Conservation (phyloP, 2,329 filamentous ascomycete genomes). For the Fusarium nisikadoi region DNA sequence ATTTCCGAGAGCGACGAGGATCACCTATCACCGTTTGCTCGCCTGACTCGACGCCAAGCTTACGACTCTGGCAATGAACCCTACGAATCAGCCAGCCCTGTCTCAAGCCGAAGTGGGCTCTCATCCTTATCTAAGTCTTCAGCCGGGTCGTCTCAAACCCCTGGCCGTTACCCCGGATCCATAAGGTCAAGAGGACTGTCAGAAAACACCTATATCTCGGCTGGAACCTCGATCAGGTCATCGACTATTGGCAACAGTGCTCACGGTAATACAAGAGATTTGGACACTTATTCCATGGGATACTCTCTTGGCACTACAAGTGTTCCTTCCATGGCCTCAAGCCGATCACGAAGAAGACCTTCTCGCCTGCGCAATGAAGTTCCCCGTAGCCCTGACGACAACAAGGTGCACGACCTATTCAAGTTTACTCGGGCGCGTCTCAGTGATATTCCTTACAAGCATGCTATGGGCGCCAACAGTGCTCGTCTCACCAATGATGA, state of each 20-base stretch:
- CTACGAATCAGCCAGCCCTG: conserved; percentile 74
- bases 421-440: conserved; percentile 84
- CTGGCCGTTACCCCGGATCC: conserved; percentile 61
- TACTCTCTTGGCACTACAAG: conserved; percentile 53
- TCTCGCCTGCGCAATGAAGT: conserved; percentile 86
- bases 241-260: conserved; percentile 46
- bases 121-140: conserved; percentile 69
- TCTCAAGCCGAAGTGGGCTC: conserved; percentile 69
- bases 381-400: conserved; percentile 78
- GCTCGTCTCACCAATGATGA: conserved; percentile 78
- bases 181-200: conserved; percentile 65
- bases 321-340: conserved; percentile 59
- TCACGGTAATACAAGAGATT: conserved; percentile 40
- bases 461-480: conserved; percentile 68
- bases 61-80: conserved; percentile 67
- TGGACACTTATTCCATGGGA: conserved; percentile 66
- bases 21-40: conserved; percentile 78
- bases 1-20: conserved; percentile 82
- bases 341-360: conserved; percentile 59
- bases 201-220: conserved; percentile 75
- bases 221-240: conserved; percentile 62
- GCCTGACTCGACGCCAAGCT: conserved; percentile 77
- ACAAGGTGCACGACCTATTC: conserved; percentile 81
- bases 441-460: conserved; percentile 83
- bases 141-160: conserved; percentile 65